A percentile compares a stretch with the other conserved stretches of the same genome.
Conservation (phyloP, 2,329 filamentous ascomycete species). For the Colletotrichum eremochloae region DNA sequence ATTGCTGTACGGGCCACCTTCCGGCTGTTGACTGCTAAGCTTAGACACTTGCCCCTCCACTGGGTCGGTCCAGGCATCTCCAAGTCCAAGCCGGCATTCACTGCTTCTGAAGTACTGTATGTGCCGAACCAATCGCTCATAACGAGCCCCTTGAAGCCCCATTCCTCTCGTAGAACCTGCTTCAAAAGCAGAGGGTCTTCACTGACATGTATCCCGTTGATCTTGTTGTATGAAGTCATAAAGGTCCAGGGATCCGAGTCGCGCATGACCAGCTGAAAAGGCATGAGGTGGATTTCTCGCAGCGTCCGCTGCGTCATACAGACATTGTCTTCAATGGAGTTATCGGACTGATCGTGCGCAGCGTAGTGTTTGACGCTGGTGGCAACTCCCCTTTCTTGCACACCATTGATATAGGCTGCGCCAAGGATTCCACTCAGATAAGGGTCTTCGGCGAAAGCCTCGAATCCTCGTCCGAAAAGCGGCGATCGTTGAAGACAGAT, state of each 20-base stretch:
- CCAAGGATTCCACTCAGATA: constrained; percentile 60
- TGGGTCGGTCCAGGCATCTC: constrained; percentile 71
- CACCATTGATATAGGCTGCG: constrained; percentile 58
- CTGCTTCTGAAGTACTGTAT: constrained; percentile 65
- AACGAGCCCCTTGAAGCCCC: constrained; percentile 68
- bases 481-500: constrained; percentile 63
- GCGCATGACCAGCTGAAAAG: constrained; percentile 69
- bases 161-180: constrained; percentile 66
- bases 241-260: constrained; percentile 65
- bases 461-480: constrained; percentile 62
- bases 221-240: constrained; percentile 72
- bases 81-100: constrained; percentile 66
- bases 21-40: constrained; percentile 30
- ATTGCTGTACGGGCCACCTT: constrained; percentile 48
- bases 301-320: constrained; percentile 49
- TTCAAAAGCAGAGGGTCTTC: constrained; percentile 66
- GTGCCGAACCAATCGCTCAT: constrained; percentile 72
- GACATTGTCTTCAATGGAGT: constrained; percentile 45
- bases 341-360: constrained; percentile 47
- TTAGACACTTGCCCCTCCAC: constrained; percentile 44
- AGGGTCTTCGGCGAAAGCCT: constrained; percentile 63
- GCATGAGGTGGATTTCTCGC: constrained; percentile 66
- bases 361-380: constrained; percentile 63
- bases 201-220: constrained; percentile 68
- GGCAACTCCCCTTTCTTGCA: constrained; percentile 58